These are phyloP conservation scores for Rachicladosporium sp. DNA, from an alignment of 2,329 filamentous ascomycete species.

Conservation along the genomic window DNA sequence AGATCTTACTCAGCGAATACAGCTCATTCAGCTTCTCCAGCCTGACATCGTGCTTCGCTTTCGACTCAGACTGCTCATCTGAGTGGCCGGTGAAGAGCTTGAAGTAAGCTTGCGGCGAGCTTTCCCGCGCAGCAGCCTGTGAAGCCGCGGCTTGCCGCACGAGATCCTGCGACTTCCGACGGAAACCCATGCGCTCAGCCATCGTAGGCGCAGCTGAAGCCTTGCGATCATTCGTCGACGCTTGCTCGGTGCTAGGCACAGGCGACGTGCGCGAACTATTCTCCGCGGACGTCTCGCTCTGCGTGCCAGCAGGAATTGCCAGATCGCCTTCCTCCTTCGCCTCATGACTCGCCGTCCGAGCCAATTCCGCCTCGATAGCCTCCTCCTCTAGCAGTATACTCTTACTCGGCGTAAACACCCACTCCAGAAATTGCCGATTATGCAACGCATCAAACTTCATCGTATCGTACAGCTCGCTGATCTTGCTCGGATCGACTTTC, in stretches of 20 bases:
- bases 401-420: conserved; percentile 84
- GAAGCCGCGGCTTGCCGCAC: conserved; percentile 6
- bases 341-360: conserved; percentile 20
- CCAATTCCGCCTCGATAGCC: conserved; percentile 12
- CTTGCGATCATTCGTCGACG: too few relatives aligned
- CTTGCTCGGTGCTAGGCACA: not conserved
- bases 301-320: not conserved
- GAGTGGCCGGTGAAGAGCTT: conserved; percentile 62
- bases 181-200: conserved; percentile 39
- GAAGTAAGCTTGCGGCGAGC: conserved; percentile 60
- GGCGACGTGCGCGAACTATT: conserved; percentile 2
- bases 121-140: conserved; percentile 18
- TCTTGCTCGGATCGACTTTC: conserved; percentile 97
- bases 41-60: conserved; percentile 69
- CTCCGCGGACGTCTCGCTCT: not conserved
- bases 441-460: conserved; percentile 99
- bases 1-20: conserved; percentile 82
- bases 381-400: conserved; percentile 57
- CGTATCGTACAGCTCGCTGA: conserved; percentile 95
- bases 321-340: conserved; percentile 16
- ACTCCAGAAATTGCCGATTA: conserved; percentile 91
- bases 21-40: conserved; percentile 84
- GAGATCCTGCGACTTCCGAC: conserved; percentile 39
- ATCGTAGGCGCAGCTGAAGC: conserved; percentile 14
- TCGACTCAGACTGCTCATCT: conserved; percentile 39